Base-by-base conservation (phyloP, 345 rosid genomes). In the Mangifera indica region DNA sequence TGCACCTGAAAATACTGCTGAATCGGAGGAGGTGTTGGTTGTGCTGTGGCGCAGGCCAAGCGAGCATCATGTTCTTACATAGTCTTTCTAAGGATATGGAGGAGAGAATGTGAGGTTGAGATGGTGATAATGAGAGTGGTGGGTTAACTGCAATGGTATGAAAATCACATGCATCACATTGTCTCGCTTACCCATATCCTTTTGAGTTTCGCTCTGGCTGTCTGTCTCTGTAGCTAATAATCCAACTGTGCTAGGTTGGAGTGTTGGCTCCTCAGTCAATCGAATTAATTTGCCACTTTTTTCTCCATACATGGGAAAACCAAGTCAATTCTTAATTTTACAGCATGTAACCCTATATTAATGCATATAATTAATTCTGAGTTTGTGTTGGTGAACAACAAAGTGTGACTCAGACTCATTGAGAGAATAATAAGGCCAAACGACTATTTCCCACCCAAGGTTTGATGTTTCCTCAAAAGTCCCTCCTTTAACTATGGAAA, bases 151-250 rank as follows among this genome's bases (percentile, higher is more conserved):
- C 87, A 85, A 18, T 67, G 72, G 82, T 84, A 85, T 25, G 79
- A 82, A 65, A 87, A 85, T 46, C 74, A 4, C 87, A 85, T 0
- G 84, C 88, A 55, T 78, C 77, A 51, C 89, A 79, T 25, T 51
- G 5, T 22, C 24, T 18, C 57, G 44, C 69, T 22, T 75, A 66
- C 74, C 79, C 82, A 71, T 78, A 7, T 7, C 22, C 25, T 22
- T 8, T 55, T 60, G 22, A 10, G 34, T 4, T 26, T 44, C 13
- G n/a, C 69, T 20, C 40, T 17, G 17, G 29, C 57, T 63, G 13
- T 17, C 0, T 15, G 29, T 32, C 32, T 14, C 53, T 48, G 5
- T 17, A 13, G 53, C 53, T 48, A 48, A 48, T 48, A 11, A 13
- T 48, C 53, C 3, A 48, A 12, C 7, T 37, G 5, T 37, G 40